Evolutionary conservation across 805 yeast genomes (phyloP), one percentile per base, ranked within the genome.

Genomic region (Metschnikowia borealis): DNA sequence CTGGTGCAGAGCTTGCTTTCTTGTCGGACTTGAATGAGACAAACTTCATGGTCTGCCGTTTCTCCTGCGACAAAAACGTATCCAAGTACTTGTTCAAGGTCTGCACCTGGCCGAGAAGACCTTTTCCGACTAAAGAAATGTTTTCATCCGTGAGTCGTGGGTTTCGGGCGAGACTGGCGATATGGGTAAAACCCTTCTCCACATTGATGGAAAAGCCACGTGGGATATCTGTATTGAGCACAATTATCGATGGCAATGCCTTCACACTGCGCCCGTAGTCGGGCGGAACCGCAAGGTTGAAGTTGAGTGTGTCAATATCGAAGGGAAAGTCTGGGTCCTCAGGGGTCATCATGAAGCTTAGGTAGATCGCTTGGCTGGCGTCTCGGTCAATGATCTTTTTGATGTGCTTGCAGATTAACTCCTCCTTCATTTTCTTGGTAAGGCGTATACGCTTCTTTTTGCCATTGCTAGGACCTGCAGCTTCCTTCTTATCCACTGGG

Each of bases 321-420:
- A 74, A 85, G 0, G 90, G 85, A 60, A 87, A 86, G 41, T 85
- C 86, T 0, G 90, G 90, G 61, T 85, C 91, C 0, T 84, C 72
- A 0, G 91, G 91, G 18, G 57, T 59, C 42, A 82, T 51, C 32
- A 71, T 54, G 53, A 81, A 73, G 13, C 80, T 70, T 14, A 81
- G 47, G 51, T 78, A 78, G 5, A 75, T 21, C 18, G 59, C 52
- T 36, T 58, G 60, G 34, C 35, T 44, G 13, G 59, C 50, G 38
- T 57, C 60, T 26, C 54, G 39, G 14, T 43, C 44, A 13, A 54
- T 32, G 29, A 54, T 46, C 34, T 47, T 47, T 21, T 50, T 49
- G 36, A 56, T 46, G 34, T 57, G 61, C 32, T 47, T 51, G 5
- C 50, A 46, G 8, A 54, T 37, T 11, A 54, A 37, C 8, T 50